Base-by-base conservation (phyloP, 805 yeast species). In the Nakazawaea peltata region DNA sequence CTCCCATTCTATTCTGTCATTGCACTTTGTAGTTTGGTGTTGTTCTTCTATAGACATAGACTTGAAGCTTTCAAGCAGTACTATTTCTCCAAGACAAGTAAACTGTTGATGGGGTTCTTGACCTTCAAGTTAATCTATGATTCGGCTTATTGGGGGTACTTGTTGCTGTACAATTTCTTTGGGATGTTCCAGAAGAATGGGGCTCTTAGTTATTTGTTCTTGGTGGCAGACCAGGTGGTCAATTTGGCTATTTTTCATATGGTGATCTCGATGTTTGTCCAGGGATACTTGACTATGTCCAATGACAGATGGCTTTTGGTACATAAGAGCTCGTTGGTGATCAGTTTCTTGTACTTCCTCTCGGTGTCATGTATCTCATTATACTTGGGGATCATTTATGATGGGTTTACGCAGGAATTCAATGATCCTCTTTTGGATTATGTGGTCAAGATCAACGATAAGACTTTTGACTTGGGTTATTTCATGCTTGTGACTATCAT, bases 361-460 rank as follows among this genome's bases (percentile, higher is more conserved):
- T 34, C 38, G 6, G 26, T 34, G 19, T 24, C 33, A 18, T 34
- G 33, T 22, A 15, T 34, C 23, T 16, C 23, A 21, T 18, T 34
- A n/a, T 30, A 34, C 15, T 15, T 34, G n/a, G 17, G 38, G 15
- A 19, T 34, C 10, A 16, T 23, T 13, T 13, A 13, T n/a, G 21
- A 14, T 18, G 26, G 22, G 7, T 15, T 24, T 10, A 25, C 15
- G 9, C 17, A 25, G 7, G 30, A 29, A 10, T 18, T 30, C 21
- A 34, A 19, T 11, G 24, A 24, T n/a, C n/a, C n/a, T n/a, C n/a
- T n/a, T n/a, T n/a, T n/a, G n/a, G n/a, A n/a, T n/a, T n/a, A n/a
- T 19, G 26, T 34, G 19, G 18, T 34, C 16, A 34, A n/a, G 11
- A 18, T 34, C 21, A 34, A 34, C 16, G 38, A 34, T 19, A 26